Evolutionary conservation across 2,329 filamentous ascomycete genomes (phyloP), one percentile per base, ranked within the genome.

Genomic region (Ceratocystis papillata): DNA sequence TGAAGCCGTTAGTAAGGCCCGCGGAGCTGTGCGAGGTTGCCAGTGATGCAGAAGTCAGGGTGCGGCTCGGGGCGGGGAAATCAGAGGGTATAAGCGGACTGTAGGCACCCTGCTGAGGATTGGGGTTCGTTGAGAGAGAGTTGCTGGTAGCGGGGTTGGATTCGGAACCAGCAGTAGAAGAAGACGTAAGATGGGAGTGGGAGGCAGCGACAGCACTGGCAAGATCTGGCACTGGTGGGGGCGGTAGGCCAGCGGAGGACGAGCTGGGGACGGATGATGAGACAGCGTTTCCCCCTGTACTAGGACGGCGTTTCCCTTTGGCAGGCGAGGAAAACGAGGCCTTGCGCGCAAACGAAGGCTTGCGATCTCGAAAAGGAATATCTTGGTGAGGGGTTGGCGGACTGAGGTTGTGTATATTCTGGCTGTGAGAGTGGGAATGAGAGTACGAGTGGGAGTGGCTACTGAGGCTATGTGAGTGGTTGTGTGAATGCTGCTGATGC

Each of bases 161-260:
- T 44, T 64, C 48, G 25, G 62, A 20, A 25, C 50, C 45, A 17
- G 65, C 22, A 50, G 73, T 69, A n/a, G 70, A 70, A 15, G 71
- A 66, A 50, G 69, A 62, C 4, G 71, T 69, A 69, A 72, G 68
- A 70, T 74, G 65, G 69, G 79, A 78, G 37, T 41, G 37, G 12
- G 37, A 41, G 10, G 37, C 37, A 3, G 79, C 77, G 57, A 77
- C 77, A n/a, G 79, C 73, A 66, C 81, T 77, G 3, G 79, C 79
- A 73, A 81, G 80, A 64, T 82, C 79, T 59, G 81, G 80, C 20
- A 83, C 75, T 5, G 80, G 79, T n/a, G 81, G 55, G 5, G 55
- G 55, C 44, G 81, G 81, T 57, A 75, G 76, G 25, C 77, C 70
- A 62, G 76, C 77, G 73, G 81, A 41, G 37, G 37, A 15, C 10